Evolutionary conservation across 192 early-diverging fungal species (phyloP).

Genomic region (Mortierella hygrophila): DNA sequence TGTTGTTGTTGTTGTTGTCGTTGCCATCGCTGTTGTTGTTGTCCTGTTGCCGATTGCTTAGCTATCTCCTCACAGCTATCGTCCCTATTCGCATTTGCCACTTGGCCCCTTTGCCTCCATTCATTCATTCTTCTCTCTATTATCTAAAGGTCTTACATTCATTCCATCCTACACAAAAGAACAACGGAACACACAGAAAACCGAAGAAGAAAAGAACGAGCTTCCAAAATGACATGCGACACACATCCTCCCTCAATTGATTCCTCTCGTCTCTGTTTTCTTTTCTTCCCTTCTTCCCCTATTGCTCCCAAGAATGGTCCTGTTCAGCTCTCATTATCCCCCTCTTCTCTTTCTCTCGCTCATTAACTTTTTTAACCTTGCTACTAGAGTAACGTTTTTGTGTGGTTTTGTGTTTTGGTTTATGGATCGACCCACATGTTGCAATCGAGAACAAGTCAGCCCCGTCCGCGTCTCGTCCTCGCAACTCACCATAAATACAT

Average conservation of each 20-base stretch:
- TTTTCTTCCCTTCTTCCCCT: not conserved
- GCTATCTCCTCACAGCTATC: not conserved
- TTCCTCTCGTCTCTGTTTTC: not conserved
- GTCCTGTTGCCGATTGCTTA: not conserved
- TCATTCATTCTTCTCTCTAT: not conserved
- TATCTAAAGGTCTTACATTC: not conserved
- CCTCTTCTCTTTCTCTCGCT: not conserved
- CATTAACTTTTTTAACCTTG: too few relatives aligned
- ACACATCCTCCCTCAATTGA: not conserved
- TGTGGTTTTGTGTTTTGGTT: too few relatives aligned
- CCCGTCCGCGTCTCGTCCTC: too few relatives aligned
- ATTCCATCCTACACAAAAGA: not conserved
- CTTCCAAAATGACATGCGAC: not conserved
- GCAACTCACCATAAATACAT: too few relatives aligned
- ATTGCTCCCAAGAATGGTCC: conserved; percentile 4
- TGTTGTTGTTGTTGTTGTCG: not conserved
- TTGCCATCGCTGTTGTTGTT: not conserved
- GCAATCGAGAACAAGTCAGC: too few relatives aligned
- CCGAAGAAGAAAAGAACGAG: not conserved
- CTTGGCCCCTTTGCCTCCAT: not conserved
- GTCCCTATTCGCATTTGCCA: not conserved
- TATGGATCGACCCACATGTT: too few relatives aligned
- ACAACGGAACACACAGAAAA: not conserved
- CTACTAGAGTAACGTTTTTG: too few relatives aligned
- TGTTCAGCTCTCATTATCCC: conserved; percentile 1